These are phyloP conservation scores for Magnolia sinica DNA, from an alignment of 164 flowering plant species.

Conservation along the genomic window DNA sequence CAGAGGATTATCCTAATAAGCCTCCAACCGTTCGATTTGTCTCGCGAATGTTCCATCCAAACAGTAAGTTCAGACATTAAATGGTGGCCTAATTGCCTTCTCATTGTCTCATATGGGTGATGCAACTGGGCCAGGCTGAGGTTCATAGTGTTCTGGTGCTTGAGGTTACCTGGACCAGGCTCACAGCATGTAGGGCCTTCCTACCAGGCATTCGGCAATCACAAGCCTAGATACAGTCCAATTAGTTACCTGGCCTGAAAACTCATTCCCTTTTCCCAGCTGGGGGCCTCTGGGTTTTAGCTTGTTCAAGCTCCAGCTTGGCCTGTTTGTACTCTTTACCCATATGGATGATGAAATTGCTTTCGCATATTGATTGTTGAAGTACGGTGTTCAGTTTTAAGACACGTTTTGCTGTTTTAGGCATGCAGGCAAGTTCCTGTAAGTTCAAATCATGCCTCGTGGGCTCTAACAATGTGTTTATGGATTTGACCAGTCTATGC, in stretches of 20 bases:
- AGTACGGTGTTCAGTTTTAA: neutral
- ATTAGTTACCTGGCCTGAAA: neutral
- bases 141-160: neutral
- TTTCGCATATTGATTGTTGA: conserved; percentile 27
- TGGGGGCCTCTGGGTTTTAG: neutral
- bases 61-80: conserved; percentile 26
- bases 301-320: neutral
- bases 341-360: neutral
- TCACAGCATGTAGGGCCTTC: neutral
- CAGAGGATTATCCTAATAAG: conserved; percentile 39
- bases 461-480: conserved; percentile 1
- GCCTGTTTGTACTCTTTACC: conserved; percentile 19
- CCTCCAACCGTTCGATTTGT: conserved; percentile 37
- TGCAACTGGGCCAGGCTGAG: neutral
- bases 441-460: neutral
- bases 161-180: neutral
- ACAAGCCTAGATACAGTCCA: too few species aligned
- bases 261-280: neutral
- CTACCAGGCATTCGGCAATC: neutral
- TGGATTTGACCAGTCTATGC: conserved; percentile 32
- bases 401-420: neutral
- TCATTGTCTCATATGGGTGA: neutral
- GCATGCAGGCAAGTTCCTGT: neutral
- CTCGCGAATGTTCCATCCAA: conserved; percentile 42
- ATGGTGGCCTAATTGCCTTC: neutral